Base-by-base conservation (phyloP, 306 rosid genomes). In the Hippophae gyantsensis region DNA sequence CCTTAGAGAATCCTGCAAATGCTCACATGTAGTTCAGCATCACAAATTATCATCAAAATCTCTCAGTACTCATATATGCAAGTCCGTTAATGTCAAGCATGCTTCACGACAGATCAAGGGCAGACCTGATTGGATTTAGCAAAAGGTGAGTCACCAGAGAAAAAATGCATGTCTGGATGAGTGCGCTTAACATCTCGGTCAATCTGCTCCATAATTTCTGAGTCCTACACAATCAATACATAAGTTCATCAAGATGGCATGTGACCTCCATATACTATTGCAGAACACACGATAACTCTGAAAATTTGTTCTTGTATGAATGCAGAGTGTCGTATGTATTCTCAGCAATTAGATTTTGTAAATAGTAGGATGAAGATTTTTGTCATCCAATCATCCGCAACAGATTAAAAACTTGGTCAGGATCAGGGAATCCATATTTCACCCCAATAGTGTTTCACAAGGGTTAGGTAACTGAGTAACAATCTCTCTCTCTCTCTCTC, bases 111-210 rank as follows among this genome's bases (percentile, higher is more conserved):
- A 58, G 48, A 67, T 48, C 46, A 65, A 75, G 67, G 56, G 43
- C 47, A 46, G 40, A 88, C 99, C 94, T 84, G 99, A 74, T 82
- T 93, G 25, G 90, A 79, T 74, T 88, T 88, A 68, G 97, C 97
- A 75, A 84, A 83, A 46, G 79, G 68, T 5, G 94, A 80, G 81
- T 93, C 97, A 27, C 95, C 95, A 5, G 85, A 93, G 77, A 93
- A 93, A 68, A 93, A 93, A 74, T 82, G 89, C 90, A 93, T 71
- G 72, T 93, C 99, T 57, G 99, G 99, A 80, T 93, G 99, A 69
- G 99, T 93, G 53, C 99, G 99, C 80, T 69, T 88, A 56, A 93
- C 99, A 70, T 93, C 99, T 74, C 99, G 81, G 65, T 93, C 99
- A 63, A 93, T 88, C 80, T 93, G 99, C 61, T 93, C 97, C 63